Evolutionary conservation across 805 yeast genomes (phyloP), one percentile per base, ranked within the genome.

Genomic region (Myxozyma geophila): DNA sequence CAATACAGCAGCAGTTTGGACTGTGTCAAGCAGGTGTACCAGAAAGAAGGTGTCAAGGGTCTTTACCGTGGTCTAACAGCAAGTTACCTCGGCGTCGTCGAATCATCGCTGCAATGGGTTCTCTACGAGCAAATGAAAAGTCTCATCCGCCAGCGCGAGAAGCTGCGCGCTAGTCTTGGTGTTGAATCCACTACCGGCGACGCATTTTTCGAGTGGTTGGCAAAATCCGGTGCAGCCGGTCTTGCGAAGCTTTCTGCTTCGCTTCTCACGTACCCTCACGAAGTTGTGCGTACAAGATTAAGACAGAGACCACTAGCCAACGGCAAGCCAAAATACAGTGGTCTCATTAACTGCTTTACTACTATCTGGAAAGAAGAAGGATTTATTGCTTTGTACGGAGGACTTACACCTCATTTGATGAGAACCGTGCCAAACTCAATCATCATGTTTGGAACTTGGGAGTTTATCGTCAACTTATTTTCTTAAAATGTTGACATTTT

Each of bases 361-460:
- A 79, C 92, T 37, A 85, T 95, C n/a, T 78, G 91, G 17, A 89
- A 87, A 72, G 97, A 95, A 73, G 99, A 95, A 78, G 99, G 99
- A 0, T 76, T 93, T 58, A 87, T 83, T 7, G 88, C 97, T 12
- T 89, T 95, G 91, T 95, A 95, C 74, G 97, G 99, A 60, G 99
- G 99, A 0, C 81, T 95, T 72, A 95, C 99, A 1, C 98, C 99
- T 3, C 99, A 95, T 77, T 79, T 95, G 72, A 83, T 95, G 79
- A 85, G 99, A 77, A 95, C 99, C 0, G 99, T 95, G 58, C 99
- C 99, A 2, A 95, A 95, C 77, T 89, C 96, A 73, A 92, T 95
- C 74, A 93, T 95, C 70, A 95, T 95, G 99, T 95, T 95, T 80
- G 99, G 99, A 52, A 92, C 98, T 2, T 95, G 98, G 98, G 99